Percentiles rank a stretch among this genome's conserved stretches.
Evolutionary conservation across 2,329 filamentous ascomycete genomes (phyloP).

Genomic region (Lasiodiplodia gonubiensis): DNA sequence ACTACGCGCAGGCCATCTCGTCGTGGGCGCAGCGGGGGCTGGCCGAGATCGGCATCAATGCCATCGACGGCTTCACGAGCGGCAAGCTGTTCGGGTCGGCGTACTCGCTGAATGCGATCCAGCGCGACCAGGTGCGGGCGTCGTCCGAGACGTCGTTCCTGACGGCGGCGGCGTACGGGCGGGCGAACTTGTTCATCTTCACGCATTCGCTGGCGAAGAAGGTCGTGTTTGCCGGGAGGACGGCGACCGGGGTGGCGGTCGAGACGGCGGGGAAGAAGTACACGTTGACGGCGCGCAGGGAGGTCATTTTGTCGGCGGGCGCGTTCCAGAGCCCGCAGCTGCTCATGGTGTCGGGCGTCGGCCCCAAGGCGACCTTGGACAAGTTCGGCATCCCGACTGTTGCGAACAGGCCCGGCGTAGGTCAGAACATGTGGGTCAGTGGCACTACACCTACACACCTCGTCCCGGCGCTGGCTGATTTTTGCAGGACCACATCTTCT

Average conservation of each 20-base stretch:
- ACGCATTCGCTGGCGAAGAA: constrained; percentile 14
- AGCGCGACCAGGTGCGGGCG: constrained; percentile 25
- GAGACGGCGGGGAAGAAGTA: constrained; percentile 28
- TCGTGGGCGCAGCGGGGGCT: constrained; percentile 32
- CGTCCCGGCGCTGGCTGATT: too few species aligned
- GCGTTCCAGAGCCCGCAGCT: constrained; percentile 50
- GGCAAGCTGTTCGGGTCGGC: constrained; percentile 33
- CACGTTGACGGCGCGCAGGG: constrained; percentile 41
- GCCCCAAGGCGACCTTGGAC: constrained; percentile 36
- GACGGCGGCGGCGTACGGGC: constrained; percentile 9
- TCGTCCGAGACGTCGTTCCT: constrained; percentile 35
- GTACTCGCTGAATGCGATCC: constrained; percentile 30
- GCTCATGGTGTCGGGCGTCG: constrained; percentile 49
- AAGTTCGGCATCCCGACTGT: constrained; percentile 35
- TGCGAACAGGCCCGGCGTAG: constrained; percentile 35
- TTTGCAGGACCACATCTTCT: constrained; percentile 32
- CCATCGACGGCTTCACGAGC: constrained; percentile 31
- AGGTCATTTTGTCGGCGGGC: constrained; percentile 54
- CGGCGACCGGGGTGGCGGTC: constrained; percentile 36
- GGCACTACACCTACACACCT: too few species aligned
- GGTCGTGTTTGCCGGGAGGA: constrained; percentile 33
- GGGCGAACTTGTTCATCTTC: constrained; percentile 32
- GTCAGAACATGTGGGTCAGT: constrained; percentile 29
- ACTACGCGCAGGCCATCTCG: constrained; percentile 33
- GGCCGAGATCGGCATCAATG: constrained; percentile 32